A percentile compares a stretch with the other conserved stretches of the same genome.
Conservation (phyloP, 2,329 filamentous ascomycete genomes). For the Paracamarosporium sp. region DNA sequence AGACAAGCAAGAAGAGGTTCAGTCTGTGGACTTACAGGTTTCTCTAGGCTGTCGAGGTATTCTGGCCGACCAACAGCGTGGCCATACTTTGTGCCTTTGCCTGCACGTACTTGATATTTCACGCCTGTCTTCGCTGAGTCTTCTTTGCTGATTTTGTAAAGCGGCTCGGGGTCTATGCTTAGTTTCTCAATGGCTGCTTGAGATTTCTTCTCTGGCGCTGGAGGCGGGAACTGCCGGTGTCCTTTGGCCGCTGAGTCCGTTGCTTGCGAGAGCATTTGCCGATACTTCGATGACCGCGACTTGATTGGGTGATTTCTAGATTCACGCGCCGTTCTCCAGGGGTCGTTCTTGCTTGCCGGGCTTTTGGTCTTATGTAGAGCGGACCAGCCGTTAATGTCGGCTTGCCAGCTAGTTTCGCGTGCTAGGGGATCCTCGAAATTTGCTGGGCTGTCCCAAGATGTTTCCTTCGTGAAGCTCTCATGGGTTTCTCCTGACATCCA, state of each 20-base stretch:
- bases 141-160: conserved; percentile 24
- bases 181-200: conserved; percentile 19
- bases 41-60: conserved; percentile 49
- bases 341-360: not conserved
- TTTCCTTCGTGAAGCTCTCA: not conserved
- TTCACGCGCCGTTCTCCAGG: not conserved
- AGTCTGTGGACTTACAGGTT: conserved; percentile 24
- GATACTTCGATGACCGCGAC: not conserved
- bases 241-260: conserved; percentile 23
- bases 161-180: conserved; percentile 27
- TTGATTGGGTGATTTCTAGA: conserved; percentile 1
- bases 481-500: not conserved
- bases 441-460: not conserved
- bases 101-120: conserved; percentile 40
- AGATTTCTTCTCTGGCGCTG: conserved; percentile 1
- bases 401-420: not conserved
- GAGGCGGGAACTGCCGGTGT: conserved; percentile 40
- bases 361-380: not conserved
- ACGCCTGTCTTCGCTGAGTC: conserved; percentile 24
- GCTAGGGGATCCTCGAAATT: not conserved
- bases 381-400: conserved; percentile 5
- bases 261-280: not conserved
- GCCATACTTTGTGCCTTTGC: conserved; percentile 46
- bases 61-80: conserved; percentile 46
- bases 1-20: not conserved